Percentiles rank a stretch among this genome's conserved stretches.
Conservation (phyloP, 257 asterid species). For the Solanum medicagineum region DNA sequence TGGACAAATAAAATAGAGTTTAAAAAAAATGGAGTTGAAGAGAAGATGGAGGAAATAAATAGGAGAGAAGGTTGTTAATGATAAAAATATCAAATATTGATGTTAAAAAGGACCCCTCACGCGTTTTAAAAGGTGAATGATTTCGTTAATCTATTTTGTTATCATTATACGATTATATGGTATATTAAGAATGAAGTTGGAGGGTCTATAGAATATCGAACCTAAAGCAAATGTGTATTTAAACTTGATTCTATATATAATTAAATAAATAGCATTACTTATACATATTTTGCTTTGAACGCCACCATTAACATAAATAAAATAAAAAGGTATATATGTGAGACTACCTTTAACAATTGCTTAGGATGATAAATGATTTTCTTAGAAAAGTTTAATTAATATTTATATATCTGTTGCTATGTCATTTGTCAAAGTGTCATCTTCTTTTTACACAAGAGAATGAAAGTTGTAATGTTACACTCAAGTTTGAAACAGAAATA, state of each 20-base stretch:
- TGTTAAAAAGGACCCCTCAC: too few species aligned
- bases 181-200: too few species aligned
- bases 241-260: neutral
- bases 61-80: too few species aligned
- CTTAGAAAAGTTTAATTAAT: neutral
- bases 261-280: neutral
- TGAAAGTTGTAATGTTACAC: slow-evolving; percentile 11
- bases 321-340: neutral
- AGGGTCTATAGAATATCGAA: neutral
- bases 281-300: neutral
- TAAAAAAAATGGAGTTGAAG: too few species aligned
- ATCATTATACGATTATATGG: too few species aligned
- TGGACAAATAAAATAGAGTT: too few species aligned
- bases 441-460: neutral
- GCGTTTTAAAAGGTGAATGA: too few species aligned
- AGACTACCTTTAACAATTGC: neutral
- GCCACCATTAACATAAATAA: neutral
- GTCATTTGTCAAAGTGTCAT: neutral
- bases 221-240: neutral
- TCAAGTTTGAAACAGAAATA: neutral
- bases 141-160: too few species aligned
- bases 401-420: neutral
- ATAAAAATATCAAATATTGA: too few species aligned
- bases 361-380: neutral
- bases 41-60: too few species aligned